Evolutionary conservation across 78 protist species (phyloP), one percentile per base, ranked within the genome.

Genomic region (Polysphondylium violaceum): DNA sequence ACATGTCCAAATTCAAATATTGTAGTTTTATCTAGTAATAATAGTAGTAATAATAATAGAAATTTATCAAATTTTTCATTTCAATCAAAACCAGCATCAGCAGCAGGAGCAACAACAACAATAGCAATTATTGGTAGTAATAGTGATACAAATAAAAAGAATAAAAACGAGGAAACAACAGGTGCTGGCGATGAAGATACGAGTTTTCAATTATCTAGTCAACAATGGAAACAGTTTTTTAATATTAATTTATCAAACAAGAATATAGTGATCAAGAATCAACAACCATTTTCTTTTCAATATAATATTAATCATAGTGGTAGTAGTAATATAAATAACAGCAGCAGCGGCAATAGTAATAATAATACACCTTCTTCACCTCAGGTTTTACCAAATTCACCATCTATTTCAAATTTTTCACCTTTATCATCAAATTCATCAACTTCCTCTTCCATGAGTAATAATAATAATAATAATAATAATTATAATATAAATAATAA

Each of bases 141-240:
- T 41, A 41, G 2, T 11, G 35, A 67, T 25, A 12, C 61, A 23
- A 53, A 79, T n/a, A 19, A 40, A 35, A 21, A 63, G 16, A 23
- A 9, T 33, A 23, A 23, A 21, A 44, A 43, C 29, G 33, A 8
- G 21, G 21, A n/a, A 17, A 29, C 50, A 64, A 64, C 43, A 59
- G 67, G 31, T 11, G 21, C 59, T 25, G 77, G 50, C 29, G 77
- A 71, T 16, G 58, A 76, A 53, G 63, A 72, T 38, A 17, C 69
- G 41, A 76, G 51, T 40, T 83, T 69, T 69, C 16, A 29, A 14
- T 56, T 83, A 43, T 40, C 90, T 27, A 25, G 79, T 29, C 40
- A 83, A 36, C 90, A 83, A 56, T 83, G 90, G 90, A 83, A 83
- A 69, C 90, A 83, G 56, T 55, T 83, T n/a, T 83, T 83, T 43